Conservation (phyloP, 495 filamentous ascomycete genomes). For the Eremomyces bilateralis region DNA sequence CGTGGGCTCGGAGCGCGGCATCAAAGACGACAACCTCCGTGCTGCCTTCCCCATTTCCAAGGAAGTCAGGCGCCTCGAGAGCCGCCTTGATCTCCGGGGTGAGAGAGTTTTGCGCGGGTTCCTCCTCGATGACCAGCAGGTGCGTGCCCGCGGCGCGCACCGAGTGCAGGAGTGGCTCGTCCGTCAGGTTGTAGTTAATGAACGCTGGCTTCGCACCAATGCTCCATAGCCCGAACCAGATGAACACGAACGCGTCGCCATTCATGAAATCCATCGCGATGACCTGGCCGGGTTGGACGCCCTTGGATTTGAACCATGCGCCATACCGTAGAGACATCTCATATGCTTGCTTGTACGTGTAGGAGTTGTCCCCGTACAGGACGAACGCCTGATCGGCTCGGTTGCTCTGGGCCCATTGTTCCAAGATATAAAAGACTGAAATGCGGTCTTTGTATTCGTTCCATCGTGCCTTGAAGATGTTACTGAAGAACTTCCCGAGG, state of each 20-base stretch:
- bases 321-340: constrained; percentile 55
- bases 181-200: constrained; percentile 79
- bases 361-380: constrained; percentile 49
- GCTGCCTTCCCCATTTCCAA: constrained; percentile 14
- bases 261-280: constrained; percentile 85
- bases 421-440: constrained; percentile 65
- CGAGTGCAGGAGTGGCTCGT: constrained; percentile 58
- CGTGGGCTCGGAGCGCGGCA: constrained; percentile 25
- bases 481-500: neutral
- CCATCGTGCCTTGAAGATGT: neutral
- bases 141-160: constrained; percentile 49
- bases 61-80: constrained; percentile 15
- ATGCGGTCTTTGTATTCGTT: constrained; percentile 24
- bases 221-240: constrained; percentile 73
- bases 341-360: constrained; percentile 70
- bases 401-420: constrained; percentile 29
- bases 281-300: constrained; percentile 52
- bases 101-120: constrained; percentile 33
- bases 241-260: constrained; percentile 56
- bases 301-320: constrained; percentile 53
- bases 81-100: constrained; percentile 24
- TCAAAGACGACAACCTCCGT: constrained; percentile 44
- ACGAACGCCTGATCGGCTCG: constrained; percentile 39
- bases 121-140: constrained; percentile 53
- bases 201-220: constrained; percentile 80